phyloP scores from a whole-genome alignment of 306 rosid genomes.

The Quercus aquifolioides region DNA sequence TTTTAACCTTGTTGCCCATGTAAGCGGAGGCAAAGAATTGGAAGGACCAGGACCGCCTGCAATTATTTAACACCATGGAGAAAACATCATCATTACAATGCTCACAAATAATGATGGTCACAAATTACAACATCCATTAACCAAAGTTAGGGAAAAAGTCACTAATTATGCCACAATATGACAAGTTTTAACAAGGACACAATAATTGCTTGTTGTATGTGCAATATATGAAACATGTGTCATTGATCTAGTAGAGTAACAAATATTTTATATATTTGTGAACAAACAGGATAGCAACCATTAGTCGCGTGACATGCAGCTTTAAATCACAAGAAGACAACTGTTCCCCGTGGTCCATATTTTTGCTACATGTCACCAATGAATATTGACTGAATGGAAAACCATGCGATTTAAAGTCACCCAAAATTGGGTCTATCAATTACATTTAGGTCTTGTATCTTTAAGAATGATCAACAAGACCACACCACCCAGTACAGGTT shows the following conservation, averaged over 20 bases:
- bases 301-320: background rate
- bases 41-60: slow-evolving; percentile 63
- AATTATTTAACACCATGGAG: slow-evolving; percentile 9
- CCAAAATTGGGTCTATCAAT: slow-evolving; percentile 8
- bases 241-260: background rate
- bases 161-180: background rate
- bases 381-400: slow-evolving; percentile 8
- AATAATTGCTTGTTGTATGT: background rate
- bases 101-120: slow-evolving; percentile 6
- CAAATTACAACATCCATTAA: background rate
- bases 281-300: background rate
- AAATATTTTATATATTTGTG: background rate
- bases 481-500: background rate
- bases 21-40: slow-evolving; percentile 35
- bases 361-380: background rate
- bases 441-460: background rate
- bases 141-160: background rate
- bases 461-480: slow-evolving; percentile 8
- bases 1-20: slow-evolving; percentile 70
- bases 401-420: slow-evolving; percentile 18
- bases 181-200: background rate
- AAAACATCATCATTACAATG: background rate
- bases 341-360: slow-evolving; percentile 3
- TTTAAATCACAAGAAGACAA: slow-evolving; percentile 20
- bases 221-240: background rate